Percentiles rank a stretch among this genome's conserved stretches.
Evolutionary conservation across 2,329 filamentous ascomycete genomes (phyloP).

Genomic region (Sporothrix globosa): DNA sequence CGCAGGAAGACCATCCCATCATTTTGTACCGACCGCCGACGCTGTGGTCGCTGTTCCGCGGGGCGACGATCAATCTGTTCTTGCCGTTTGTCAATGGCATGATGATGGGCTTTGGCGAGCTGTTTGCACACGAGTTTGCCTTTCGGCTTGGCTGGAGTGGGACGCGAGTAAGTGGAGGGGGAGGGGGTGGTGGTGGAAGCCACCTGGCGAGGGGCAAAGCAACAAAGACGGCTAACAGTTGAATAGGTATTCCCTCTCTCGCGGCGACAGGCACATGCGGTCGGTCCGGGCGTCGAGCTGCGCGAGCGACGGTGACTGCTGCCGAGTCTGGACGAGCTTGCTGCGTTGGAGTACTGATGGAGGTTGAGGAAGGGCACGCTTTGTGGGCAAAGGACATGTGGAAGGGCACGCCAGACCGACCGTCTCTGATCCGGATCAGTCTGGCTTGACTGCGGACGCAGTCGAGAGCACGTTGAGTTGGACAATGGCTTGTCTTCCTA

Average conservation of each 20-base stretch:
- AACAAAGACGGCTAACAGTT: slow-evolving; percentile 23
- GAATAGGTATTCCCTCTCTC: slow-evolving; percentile 60
- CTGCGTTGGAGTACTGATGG: neutral
- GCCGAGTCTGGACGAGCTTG: slow-evolving; percentile 11
- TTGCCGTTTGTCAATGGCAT: slow-evolving; percentile 95
- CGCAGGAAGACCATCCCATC: slow-evolving; percentile 58
- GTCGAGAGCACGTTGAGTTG: neutral
- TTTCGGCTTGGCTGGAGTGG: slow-evolving; percentile 91
- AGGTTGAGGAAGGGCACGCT: neutral
- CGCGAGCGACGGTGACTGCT: slow-evolving; percentile 61
- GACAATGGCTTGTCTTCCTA: neutral
- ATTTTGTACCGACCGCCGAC: slow-evolving; percentile 90
- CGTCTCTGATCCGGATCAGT: too few relatives aligned
- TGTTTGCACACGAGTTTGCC: slow-evolving; percentile 94
- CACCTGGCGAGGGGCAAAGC: neutral
- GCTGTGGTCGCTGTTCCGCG: slow-evolving; percentile 79
- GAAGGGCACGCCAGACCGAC: neutral
- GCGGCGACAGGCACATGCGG: slow-evolving; percentile 65
- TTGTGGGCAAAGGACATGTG: too few relatives aligned
- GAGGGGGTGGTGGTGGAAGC: neutral
- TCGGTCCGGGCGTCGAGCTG: slow-evolving; percentile 83
- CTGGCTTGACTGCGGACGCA: neutral
- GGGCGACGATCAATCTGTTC: slow-evolving; percentile 92
- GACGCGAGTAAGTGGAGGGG: slow-evolving; percentile 72
- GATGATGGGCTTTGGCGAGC: slow-evolving; percentile 96